Evolutionary conservation across 148 eudicot species (phyloP), one percentile per base, ranked within the genome.

Genomic region (Pouteria glomerata): DNA sequence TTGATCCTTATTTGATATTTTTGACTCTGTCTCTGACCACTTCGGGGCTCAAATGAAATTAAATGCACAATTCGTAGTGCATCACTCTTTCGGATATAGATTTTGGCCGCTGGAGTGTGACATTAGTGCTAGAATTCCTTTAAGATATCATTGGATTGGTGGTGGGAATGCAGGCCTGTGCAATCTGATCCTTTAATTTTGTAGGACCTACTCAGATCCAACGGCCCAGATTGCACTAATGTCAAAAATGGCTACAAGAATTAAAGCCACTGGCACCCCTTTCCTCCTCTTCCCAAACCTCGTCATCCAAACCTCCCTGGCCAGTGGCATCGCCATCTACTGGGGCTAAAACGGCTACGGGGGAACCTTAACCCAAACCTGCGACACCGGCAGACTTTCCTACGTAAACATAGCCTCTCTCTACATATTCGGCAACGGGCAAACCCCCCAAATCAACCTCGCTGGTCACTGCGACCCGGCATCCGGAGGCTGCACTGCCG

Each of bases 341-440:
- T 87, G 97, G 97, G 97, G 97, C 75, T 95, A 92, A 68, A 83
- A 86, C 61, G 82, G 81, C 42, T 60, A 73, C 50, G 97, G 87
- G 52, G 92, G 86, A 30, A 79, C 80, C 52, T 63, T 92, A 27
- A 41, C 77, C 30, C 60, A 79, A 0, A 79, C 97, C 26, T 92
- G 95, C 56, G 72, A 76, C 78, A 74, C 92, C 13, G 83, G 88
- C 2, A 82, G 82, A 56, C 89, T 73, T 60, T 13, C 81, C 42
- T 87, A 50, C 72, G 77, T 92, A 4, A 84, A 85, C 84, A 73
- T 92, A 34, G 88, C 82, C 52, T 89, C 89, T 56, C 88, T 89
- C 12, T 52, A 60, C 74, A 76, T 48, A 7, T 92, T 92, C 68
- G 95, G 90, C 41, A 73, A 50, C 33, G 82, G 84, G 68, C 88